Conservation (phyloP, 2,329 filamentous ascomycete genomes). For the Colletotrichum lupini region DNA sequence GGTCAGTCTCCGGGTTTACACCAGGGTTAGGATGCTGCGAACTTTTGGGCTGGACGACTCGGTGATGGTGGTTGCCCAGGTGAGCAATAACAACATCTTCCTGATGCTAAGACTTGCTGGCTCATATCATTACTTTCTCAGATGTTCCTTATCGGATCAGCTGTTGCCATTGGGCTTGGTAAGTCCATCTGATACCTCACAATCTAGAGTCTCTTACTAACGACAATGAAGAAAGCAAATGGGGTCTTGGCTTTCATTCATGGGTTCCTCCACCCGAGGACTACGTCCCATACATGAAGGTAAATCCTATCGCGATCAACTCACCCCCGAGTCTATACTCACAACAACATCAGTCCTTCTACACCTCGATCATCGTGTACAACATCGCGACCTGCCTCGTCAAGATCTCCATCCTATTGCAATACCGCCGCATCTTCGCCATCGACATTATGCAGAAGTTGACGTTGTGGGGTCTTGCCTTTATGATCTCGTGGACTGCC, state of each 20-base stretch:
- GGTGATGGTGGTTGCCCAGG: constrained; percentile 38
- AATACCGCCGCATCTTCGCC: constrained; percentile 52
- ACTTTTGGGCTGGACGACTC: constrained; percentile 41
- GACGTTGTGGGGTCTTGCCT: constrained; percentile 40
- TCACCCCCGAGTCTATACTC: neutral
- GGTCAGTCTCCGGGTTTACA: constrained; percentile 39
- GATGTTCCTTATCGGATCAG: constrained; percentile 37
- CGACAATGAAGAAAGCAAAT: constrained; percentile 37
- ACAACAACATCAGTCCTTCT: constrained; percentile 41
- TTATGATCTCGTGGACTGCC: constrained; percentile 44
- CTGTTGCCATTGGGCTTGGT: constrained; percentile 41
- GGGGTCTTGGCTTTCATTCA: constrained; percentile 40
- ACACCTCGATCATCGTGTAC: constrained; percentile 47
- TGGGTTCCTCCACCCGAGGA: constrained; percentile 36
- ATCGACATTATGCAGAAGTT: constrained; percentile 39
- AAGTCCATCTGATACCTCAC: constrained; percentile 12
- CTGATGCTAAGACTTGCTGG: no score
- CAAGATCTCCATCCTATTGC: constrained; percentile 51
- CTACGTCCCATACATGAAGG: constrained; percentile 39
- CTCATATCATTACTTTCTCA: neutral
- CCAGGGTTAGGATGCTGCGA: constrained; percentile 37
- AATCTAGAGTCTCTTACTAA: neutral
- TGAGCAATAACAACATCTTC: neutral
- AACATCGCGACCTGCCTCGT: constrained; percentile 46
- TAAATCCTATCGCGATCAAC: neutral